Conservation (phyloP, 176 grass and related monocot genomes). For the Oryza meyeriana region DNA sequence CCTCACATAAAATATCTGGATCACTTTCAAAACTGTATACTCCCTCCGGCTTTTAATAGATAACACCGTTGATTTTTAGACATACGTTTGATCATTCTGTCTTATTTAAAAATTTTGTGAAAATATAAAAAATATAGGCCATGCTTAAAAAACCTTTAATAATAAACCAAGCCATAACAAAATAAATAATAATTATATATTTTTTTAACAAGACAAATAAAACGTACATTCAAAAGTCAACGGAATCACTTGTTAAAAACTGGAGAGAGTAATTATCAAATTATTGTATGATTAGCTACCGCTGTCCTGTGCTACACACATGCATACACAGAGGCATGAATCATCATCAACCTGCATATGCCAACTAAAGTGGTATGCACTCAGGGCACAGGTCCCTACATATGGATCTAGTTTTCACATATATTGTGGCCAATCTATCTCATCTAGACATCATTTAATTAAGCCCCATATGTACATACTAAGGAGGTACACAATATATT, state of each 20-base stretch:
- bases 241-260: no score
- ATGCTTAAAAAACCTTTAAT: no score
- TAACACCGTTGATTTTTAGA: no score
- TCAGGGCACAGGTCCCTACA: slow-evolving; percentile 11
- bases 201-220: no score
- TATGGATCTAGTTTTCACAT: not conserved
- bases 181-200: no score
- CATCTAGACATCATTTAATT: not conserved
- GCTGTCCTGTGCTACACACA: not conserved
- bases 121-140: no score
- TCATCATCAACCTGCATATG: slow-evolving; percentile 13
- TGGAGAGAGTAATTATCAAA: not conserved
- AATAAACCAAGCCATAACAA: slow-evolving; percentile 3
- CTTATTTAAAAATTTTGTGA: no score
- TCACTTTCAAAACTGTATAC: no score
- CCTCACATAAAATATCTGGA: not conserved
- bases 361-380: slow-evolving; percentile 38
- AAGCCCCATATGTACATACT: not conserved
- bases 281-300: slow-evolving; percentile 19
- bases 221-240: no score
- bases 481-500: not conserved
- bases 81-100: no score
- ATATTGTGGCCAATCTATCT: not conserved
- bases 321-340: slow-evolving; percentile 15
- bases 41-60: no score